Evolutionary conservation across 2,329 filamentous ascomycete genomes (phyloP).

Genomic region (Pezicula radicicola): DNA sequence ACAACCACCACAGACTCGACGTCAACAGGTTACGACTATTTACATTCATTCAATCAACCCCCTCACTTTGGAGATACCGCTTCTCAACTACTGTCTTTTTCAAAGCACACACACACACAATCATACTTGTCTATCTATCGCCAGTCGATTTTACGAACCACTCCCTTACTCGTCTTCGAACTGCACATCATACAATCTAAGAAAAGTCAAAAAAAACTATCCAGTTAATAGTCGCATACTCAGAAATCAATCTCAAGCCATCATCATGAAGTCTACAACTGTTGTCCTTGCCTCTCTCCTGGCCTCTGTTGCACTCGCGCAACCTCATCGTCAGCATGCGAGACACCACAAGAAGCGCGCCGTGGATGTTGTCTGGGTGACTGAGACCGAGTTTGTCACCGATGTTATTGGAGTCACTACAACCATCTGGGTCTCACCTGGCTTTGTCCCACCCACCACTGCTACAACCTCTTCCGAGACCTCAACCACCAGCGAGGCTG

Average conservation of each 20-base stretch:
- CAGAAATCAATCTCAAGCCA: background rate
- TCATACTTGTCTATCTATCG: background rate
- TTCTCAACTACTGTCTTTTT: background rate
- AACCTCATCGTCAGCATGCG: constrained; percentile 33
- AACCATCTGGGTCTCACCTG: constrained; percentile 38
- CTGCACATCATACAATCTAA: background rate
- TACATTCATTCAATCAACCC: background rate
- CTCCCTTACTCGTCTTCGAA: background rate
- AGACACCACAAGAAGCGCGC: constrained; percentile 15
- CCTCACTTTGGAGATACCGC: background rate
- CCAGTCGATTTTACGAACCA: background rate
- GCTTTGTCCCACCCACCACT: constrained; percentile 8
- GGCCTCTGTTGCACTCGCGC: constrained; percentile 24
- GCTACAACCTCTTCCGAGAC: constrained; percentile 5
- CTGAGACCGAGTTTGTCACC: constrained; percentile 42
- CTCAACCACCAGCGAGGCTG: background rate
- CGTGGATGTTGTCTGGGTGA: constrained; percentile 42
- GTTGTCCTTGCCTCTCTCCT: constrained; percentile 25
- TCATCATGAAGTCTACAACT: constrained; percentile 32
- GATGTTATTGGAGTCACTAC: constrained; percentile 38
- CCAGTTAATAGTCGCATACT: background rate
- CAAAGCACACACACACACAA: too few species aligned
- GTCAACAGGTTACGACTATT: background rate
- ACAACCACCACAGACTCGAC: background rate
- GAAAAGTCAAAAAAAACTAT: background rate